A percentile compares a stretch with the other conserved stretches of the same genome.
Evolutionary conservation across 768 basidiomycete species (phyloP).

Genomic region (Pulveroboletus sp.): DNA sequence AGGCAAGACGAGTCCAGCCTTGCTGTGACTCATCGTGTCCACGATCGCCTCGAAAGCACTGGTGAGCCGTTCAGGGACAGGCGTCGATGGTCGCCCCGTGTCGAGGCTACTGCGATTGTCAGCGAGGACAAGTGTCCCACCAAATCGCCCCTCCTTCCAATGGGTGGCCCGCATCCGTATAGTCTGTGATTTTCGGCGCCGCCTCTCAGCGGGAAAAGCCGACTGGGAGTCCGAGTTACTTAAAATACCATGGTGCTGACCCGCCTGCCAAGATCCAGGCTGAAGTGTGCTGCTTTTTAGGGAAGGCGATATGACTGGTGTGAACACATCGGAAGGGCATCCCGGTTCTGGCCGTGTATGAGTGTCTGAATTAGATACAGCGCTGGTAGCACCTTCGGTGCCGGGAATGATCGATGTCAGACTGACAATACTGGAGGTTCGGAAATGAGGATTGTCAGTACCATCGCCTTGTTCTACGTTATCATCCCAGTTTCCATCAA

Average conservation of each 20-base stretch:
- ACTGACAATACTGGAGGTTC: constrained; percentile 53
- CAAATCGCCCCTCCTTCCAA: constrained; percentile 56
- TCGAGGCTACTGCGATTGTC: constrained; percentile 14
- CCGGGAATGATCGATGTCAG: constrained; percentile 36
- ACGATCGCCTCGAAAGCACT: constrained; percentile 44
- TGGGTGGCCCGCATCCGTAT: constrained; percentile 53
- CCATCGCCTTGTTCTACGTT: constrained; percentile 13
- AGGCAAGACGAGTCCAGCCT: constrained; percentile 9
- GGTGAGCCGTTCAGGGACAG: constrained; percentile 38
- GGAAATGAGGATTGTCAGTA: constrained; percentile 41
- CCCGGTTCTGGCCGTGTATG: background rate
- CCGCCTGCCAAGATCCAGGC: constrained; percentile 12
- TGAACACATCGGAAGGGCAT: constrained; percentile 1
- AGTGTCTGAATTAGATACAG: constrained; percentile 2
- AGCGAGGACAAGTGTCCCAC: constrained; percentile 28
- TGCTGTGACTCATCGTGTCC: constrained; percentile 34
- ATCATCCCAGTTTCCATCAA: constrained; percentile 26
- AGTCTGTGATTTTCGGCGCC: constrained; percentile 42
- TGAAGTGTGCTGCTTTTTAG: constrained; percentile 4
- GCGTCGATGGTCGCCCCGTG: constrained; percentile 25
- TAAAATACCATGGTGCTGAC: background rate
- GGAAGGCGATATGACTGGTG: constrained; percentile 3
- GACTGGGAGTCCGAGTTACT: constrained; percentile 28
- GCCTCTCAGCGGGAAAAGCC: constrained; percentile 21
- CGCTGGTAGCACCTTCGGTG: constrained; percentile 10